Base-by-base conservation (phyloP, 257 asterid genomes). In the Forsythia viridissima region DNA sequence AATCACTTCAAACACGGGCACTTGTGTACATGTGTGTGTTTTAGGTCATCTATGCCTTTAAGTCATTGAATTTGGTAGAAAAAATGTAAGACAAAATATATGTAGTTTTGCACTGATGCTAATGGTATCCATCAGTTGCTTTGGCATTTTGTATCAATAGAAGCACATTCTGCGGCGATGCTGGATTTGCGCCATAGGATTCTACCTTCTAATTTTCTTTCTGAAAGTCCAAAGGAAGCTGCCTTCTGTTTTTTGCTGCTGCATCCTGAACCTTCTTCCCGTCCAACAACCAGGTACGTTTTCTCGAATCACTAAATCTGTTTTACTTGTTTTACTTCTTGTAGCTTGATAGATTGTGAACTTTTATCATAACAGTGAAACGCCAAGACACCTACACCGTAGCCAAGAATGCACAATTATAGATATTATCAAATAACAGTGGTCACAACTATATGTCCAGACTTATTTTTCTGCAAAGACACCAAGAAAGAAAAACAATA, bases 231-330 rank as follows among this genome's bases (percentile, higher is more conserved):
- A 0, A 79, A 80, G 80, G 93, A 90, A 83, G 88, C 91, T 80
- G 89, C 86, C 44, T 82, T 89, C 71, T 89, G 95, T 80, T 72
- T 89, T 73, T 84, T 86, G 93, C 37, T 90, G 67, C 91, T 89
- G 39, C 90, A 87, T 71, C 93, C 92, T 7, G 78, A 80, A 55
- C 87, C 89, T 67, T 83, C 91, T n/a, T 86, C 74, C 40, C 90
- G 96, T 39, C 96, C 96, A 34, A 86, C 89, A 39, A 82, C 87
- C 68, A 84, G 89, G 95, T 90, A 82, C 52, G 9, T 9, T 57
- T 16, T 71, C 71, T 52, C 12, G 67, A 24, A 34, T 55, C 4
- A 6, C 18, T 18, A 2, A 55, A 55, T 55, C 65, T 55, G 65
- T 55, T 55, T 55, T 55, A 55, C 65, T 55, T 55, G 65, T n/a